A percentile compares a stretch with the other conserved stretches of the same genome.
These are phyloP conservation scores for Glebionis coronaria DNA, from an alignment of 129 eudicot genomes.

Conservation along the genomic window DNA sequence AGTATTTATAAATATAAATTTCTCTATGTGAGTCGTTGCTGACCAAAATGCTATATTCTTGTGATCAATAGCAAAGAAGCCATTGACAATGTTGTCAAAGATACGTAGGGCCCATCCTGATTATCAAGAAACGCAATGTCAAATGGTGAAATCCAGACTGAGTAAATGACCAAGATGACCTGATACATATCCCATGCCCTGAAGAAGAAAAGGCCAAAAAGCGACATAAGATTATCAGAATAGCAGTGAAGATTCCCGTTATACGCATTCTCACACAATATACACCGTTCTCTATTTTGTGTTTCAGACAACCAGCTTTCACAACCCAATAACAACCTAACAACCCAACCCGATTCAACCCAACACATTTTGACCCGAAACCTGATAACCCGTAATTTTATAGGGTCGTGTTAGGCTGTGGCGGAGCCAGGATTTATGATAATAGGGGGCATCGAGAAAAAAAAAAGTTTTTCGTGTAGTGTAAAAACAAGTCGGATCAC, in stretches of 20 bases:
- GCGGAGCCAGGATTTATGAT: too few species aligned
- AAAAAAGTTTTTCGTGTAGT: too few species aligned
- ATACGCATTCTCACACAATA: not conserved
- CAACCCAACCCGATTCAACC: too few species aligned
- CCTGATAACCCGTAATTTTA: too few species aligned
- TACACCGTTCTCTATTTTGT: too few species aligned
- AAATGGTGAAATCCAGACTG: constrained; percentile 93
- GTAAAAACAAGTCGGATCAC: too few species aligned
- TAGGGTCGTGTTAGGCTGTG: too few species aligned
- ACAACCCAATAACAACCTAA: too few species aligned
- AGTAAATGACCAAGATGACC: constrained; percentile 69
- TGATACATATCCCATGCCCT: constrained; percentile 95
- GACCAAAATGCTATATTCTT: constrained; percentile 81
- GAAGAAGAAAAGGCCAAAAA: constrained; percentile 26
- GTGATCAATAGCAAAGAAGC: constrained; percentile 87
- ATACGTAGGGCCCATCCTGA: constrained; percentile 54
- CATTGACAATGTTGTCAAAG: constrained; percentile 81
- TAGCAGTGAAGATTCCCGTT: not conserved
- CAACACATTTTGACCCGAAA: too few species aligned
- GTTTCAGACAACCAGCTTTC: too few species aligned
- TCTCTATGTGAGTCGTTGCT: constrained; percentile 3
- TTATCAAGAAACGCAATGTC: constrained; percentile 69
- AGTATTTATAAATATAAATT: not conserved
- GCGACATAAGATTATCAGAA: not conserved
- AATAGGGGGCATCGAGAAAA: too few species aligned